phyloP scores from a whole-genome alignment of 768 basidiomycete species.

The Leccinellum albellum region DNA sequence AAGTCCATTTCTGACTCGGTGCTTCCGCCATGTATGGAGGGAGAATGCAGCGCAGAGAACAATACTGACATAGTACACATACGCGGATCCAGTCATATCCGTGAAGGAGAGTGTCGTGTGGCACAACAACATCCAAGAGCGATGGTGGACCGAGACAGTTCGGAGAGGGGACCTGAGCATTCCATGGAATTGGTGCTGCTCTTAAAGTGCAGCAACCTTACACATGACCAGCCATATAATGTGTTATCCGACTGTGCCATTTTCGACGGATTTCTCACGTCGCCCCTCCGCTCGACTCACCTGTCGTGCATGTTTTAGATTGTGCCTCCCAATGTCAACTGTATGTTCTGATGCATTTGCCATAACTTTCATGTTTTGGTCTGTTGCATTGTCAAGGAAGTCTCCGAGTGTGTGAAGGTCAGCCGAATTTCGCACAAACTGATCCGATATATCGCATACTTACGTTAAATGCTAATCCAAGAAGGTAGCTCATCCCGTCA shows the following conservation, averaged over 20 bases:
- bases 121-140: background rate
- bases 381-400: constrained; percentile 48
- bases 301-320: background rate
- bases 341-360: background rate
- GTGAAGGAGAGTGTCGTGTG: background rate
- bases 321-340: background rate
- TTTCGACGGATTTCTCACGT: background rate
- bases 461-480: constrained; percentile 86
- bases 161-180: background rate
- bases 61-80: constrained; percentile 3
- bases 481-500: constrained; percentile 49
- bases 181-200: background rate
- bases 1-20: constrained; percentile 11
- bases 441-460: constrained; percentile 91
- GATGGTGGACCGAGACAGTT: background rate
- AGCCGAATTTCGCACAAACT: constrained; percentile 91
- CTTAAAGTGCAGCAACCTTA: background rate
- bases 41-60: constrained; percentile 1
- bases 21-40: constrained; percentile 15
- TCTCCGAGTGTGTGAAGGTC: constrained; percentile 92
- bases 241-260: background rate
- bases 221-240: background rate
- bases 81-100: background rate
- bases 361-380: background rate
- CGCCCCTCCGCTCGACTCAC: background rate